Conservation (phyloP, 495 filamentous ascomycete species). For the Achaetomiella virescens region DNA sequence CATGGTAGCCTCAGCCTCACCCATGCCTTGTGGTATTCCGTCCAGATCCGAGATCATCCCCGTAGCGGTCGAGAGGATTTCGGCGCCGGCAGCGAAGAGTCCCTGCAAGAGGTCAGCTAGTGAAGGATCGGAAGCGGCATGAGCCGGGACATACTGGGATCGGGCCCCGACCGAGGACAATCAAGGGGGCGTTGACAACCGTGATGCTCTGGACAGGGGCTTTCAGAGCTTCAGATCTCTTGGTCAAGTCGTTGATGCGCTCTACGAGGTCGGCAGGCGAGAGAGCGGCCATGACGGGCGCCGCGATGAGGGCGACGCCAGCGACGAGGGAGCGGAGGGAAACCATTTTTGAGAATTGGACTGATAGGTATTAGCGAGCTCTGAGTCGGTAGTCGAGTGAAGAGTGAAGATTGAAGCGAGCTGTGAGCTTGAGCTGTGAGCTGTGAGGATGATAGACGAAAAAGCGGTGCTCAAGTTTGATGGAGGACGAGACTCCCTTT, state of each 20-base stretch:
- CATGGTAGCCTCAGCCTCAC: no score
- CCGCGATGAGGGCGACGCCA: conserved; percentile 8
- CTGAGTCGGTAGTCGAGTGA: neutral
- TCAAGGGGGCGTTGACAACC: conserved; percentile 21
- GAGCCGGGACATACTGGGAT: conserved; percentile 16
- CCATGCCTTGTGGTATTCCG: no score
- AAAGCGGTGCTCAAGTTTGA: no score
- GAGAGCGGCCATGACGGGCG: conserved; percentile 11
- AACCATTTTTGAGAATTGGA: conserved; percentile 26
- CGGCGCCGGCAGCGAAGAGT: no score
- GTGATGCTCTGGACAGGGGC: conserved; percentile 24
- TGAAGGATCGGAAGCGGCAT: no score
- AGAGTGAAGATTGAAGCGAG: neutral
- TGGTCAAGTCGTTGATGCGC: conserved; percentile 21
- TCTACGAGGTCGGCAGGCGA: conserved; percentile 18
- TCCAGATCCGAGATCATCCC: no score
- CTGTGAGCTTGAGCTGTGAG: no score
- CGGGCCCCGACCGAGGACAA: conserved; percentile 24
- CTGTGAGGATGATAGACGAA: no score
- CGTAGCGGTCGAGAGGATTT: no score
- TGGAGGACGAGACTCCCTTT: no score
- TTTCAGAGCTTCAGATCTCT: conserved; percentile 22
- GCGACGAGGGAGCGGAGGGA: conserved; percentile 10
- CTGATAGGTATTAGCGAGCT: neutral
- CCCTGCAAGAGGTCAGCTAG: no score